Evolutionary conservation across 345 rosid genomes (phyloP).

Genomic region (Rhizophora apiculata): DNA sequence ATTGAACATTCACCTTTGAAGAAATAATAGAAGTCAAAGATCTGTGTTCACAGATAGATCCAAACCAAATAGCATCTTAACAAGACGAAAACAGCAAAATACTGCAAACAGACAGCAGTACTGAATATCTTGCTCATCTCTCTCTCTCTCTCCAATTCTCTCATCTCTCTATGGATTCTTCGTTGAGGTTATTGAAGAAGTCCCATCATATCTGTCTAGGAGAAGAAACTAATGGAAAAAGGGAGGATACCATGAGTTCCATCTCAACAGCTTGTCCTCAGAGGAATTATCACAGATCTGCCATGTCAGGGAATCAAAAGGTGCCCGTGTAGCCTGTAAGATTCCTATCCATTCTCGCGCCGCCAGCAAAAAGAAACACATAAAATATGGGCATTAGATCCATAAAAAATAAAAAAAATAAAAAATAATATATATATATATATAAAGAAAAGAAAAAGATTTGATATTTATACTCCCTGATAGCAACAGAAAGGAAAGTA

Average conservation of each 20-base stretch:
- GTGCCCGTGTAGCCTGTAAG: slow-evolving; percentile 10
- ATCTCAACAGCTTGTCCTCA: slow-evolving; percentile 8
- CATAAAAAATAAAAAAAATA: too few relatives aligned
- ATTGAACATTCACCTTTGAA: not conserved
- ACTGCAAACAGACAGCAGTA: not conserved
- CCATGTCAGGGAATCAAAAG: slow-evolving; percentile 15
- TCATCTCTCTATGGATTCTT: not conserved
- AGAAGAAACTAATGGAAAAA: not conserved
- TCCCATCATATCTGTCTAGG: slow-evolving; percentile 2
- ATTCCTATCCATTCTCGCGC: slow-evolving; percentile 12
- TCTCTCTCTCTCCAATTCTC: not conserved
- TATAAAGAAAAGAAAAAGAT: too few relatives aligned
- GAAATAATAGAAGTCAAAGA: slow-evolving; percentile 17
- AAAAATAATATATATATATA: too few relatives aligned
- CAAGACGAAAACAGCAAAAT: too few relatives aligned
- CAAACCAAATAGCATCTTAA: not conserved
- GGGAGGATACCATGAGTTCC: not conserved
- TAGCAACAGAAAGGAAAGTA: slow-evolving; percentile 14
- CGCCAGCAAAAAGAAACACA: not conserved
- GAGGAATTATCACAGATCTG: slow-evolving; percentile 38
- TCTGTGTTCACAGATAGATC: slow-evolving; percentile 19
- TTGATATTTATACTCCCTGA: slow-evolving; percentile 24
- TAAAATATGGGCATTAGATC: slow-evolving; percentile 1
- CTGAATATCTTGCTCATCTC: not conserved
- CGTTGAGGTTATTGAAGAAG: not conserved